Evolutionary conservation across 257 asterid genomes (phyloP).

Genomic region (Petrea volubilis): DNA sequence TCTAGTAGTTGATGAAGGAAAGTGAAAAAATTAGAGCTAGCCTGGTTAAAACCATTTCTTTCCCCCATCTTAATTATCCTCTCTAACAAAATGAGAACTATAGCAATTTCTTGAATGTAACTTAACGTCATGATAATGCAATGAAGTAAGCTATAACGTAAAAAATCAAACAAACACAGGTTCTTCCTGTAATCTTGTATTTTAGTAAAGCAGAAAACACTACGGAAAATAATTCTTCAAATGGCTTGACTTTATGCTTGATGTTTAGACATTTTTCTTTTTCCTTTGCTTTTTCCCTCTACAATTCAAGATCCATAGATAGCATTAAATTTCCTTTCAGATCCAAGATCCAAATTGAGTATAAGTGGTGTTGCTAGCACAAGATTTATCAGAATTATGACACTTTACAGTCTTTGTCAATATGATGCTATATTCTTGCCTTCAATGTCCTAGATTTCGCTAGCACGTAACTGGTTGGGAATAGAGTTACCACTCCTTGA

Average conservation of each 20-base stretch:
- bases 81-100: background rate
- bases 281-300: too few relatives aligned
- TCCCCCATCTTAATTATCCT: background rate
- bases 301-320: too few relatives aligned
- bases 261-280: too few relatives aligned
- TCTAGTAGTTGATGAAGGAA: constrained; percentile 3
- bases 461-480: background rate
- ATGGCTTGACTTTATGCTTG: too few relatives aligned
- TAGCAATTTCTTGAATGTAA: background rate
- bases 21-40: background rate
- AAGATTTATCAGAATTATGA: background rate
- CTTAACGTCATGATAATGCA: background rate
- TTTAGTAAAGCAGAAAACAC: too few relatives aligned
- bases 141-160: background rate
- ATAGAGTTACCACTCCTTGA: background rate
- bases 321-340: too few relatives aligned
- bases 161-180: background rate
- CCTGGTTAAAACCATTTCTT: background rate
- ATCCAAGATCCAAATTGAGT: background rate
- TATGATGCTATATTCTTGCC: background rate
- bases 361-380: background rate
- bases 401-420: background rate
- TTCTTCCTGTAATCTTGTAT: background rate
- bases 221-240: too few relatives aligned
- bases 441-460: background rate